phyloP scores from a whole-genome alignment of 1,139 yeast species.

The Geotrichum cucujoidarum region DNA sequence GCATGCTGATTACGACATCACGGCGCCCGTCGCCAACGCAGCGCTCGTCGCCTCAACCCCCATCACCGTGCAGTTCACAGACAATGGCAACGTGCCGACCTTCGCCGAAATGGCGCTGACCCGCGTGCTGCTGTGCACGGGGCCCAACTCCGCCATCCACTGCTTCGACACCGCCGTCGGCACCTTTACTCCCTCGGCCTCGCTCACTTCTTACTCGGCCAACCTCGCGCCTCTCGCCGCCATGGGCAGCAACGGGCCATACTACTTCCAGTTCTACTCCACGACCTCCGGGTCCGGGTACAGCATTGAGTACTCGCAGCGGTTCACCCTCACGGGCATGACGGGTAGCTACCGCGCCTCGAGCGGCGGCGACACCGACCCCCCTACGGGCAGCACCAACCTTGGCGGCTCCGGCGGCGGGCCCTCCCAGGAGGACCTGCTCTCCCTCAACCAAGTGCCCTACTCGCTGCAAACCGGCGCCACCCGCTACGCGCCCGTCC shows the following conservation, averaged over 20 bases:
- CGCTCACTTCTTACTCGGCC: constrained; percentile 9
- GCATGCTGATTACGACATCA: constrained; percentile 55
- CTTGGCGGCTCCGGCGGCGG: constrained; percentile 32
- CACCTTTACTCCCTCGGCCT: constrained; percentile 26
- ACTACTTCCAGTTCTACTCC: constrained; percentile 62
- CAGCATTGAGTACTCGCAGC: constrained; percentile 65
- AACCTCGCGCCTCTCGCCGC: constrained; percentile 31
- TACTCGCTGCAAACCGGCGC: constrained; percentile 73
- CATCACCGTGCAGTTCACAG: constrained; percentile 58
- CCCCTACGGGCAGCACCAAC: constrained; percentile 40
- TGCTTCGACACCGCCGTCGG: constrained; percentile 42
- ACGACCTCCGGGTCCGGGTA: constrained; percentile 39
- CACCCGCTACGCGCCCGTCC: constrained; percentile 86
- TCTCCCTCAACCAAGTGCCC: constrained; percentile 48
- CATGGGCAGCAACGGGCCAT: constrained; percentile 57
- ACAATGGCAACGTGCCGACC: constrained; percentile 47
- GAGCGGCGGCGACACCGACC: constrained; percentile 39
- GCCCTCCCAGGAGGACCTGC: constrained; percentile 29
- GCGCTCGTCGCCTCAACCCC: constrained; percentile 49
- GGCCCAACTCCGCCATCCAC: constrained; percentile 48
- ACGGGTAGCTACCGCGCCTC: constrained; percentile 48
- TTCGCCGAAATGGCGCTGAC: constrained; percentile 44
- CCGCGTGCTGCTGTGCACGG: constrained; percentile 63
- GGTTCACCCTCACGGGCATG: constrained; percentile 68
- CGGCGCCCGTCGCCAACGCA: constrained; percentile 49